Conservation (phyloP, 2,329 filamentous ascomycete genomes). For the Orbilia oligospora region DNA sequence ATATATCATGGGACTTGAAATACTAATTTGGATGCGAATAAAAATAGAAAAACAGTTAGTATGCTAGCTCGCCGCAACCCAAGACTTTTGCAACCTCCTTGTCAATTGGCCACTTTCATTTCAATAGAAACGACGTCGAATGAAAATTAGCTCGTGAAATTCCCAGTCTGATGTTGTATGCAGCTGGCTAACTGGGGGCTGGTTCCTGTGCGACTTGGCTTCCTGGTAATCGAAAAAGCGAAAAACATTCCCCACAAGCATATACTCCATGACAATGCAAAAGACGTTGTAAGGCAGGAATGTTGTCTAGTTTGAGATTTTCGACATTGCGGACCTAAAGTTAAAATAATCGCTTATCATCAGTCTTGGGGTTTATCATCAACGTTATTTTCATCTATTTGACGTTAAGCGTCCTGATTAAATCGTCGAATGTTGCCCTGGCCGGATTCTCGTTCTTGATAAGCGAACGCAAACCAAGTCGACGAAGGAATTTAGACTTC, state of each 20-base stretch:
- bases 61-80: constrained; percentile 21
- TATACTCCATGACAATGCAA: neutral
- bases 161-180: constrained; percentile 1
- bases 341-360: neutral
- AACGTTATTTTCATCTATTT: constrained; percentile 46
- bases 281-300: neutral
- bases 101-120: neutral
- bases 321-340: neutral
- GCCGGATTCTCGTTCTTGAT: neutral
- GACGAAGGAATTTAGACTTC: constrained; percentile 7
- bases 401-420: constrained; percentile 32
- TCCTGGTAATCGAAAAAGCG: neutral
- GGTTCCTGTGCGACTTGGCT: constrained; percentile 18
- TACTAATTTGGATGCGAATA: constrained; percentile 29
- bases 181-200: neutral
- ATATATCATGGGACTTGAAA: constrained; percentile 15
- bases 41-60: constrained; percentile 34
- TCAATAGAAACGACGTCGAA: neutral
- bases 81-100: constrained; percentile 28
- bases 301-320: neutral
- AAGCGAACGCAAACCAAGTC: constrained; percentile 7
- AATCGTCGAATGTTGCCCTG: neutral
- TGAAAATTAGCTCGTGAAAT: constrained; percentile 39
- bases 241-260: constrained; percentile 6
- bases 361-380: constrained; percentile 21